phyloP scores from a whole-genome alignment of 1,139 yeast genomes.

The Zygosaccharomyces sapae region DNA sequence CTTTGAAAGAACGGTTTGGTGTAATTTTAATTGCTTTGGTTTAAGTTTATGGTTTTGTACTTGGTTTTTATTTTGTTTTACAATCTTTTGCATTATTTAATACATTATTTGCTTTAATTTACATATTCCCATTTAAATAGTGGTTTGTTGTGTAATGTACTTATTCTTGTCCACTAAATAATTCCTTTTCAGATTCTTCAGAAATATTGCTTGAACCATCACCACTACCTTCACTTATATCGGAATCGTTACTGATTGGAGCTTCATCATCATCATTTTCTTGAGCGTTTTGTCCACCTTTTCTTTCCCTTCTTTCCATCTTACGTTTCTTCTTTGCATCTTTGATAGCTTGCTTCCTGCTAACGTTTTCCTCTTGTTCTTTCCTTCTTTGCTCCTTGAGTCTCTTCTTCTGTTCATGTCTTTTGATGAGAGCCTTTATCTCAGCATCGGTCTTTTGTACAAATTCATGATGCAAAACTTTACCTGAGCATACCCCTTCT shows the following conservation, averaged over 20 bases:
- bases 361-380: slow-evolving; percentile 75
- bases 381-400: slow-evolving; percentile 69
- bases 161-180: slow-evolving; percentile 41
- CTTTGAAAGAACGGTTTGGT: neutral
- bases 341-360: slow-evolving; percentile 69
- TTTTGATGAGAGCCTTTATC: slow-evolving; percentile 56
- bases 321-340: slow-evolving; percentile 71
- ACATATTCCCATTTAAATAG: slow-evolving; percentile 5
- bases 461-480: slow-evolving; percentile 75
- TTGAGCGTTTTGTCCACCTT: slow-evolving; percentile 32
- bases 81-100: neutral
- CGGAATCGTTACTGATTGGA: slow-evolving; percentile 19
- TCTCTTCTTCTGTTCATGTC: slow-evolving; percentile 58
- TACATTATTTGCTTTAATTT: slow-evolving; percentile 9
- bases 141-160: neutral
- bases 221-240: slow-evolving; percentile 18
- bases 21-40: slow-evolving; percentile 3
- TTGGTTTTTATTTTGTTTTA: neutral
- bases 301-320: slow-evolving; percentile 50
- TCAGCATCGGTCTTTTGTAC: slow-evolving; percentile 62
- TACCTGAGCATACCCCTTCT: slow-evolving; percentile 85
- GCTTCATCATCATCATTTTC: slow-evolving; percentile 24
- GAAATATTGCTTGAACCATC: slow-evolving; percentile 39
- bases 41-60: slow-evolving; percentile 1
- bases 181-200: slow-evolving; percentile 42